Percentiles rank a stretch among this genome's conserved stretches.
Evolutionary conservation across 306 rosid species (phyloP).

Genomic region (Crataegus laevigata): DNA sequence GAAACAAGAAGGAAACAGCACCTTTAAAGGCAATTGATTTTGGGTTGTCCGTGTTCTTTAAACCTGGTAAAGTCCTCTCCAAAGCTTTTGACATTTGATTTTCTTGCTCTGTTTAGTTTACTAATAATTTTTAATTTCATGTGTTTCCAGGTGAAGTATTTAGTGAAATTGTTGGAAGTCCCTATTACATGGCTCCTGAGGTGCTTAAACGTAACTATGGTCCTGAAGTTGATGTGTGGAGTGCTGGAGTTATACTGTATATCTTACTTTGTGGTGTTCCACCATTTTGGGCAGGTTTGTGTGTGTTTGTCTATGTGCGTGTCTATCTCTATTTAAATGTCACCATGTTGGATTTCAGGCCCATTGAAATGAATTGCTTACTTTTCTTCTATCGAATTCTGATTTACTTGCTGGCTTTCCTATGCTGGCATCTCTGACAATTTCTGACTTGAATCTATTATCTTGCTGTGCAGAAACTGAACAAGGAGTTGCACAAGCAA

Average conservation of each 20-base stretch:
- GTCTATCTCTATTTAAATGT: not conserved
- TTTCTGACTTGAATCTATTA: not conserved
- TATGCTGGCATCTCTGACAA: not conserved
- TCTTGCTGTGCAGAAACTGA: conserved; percentile 75
- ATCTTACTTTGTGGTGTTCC: conserved; percentile 96
- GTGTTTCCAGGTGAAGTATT: conserved; percentile 62
- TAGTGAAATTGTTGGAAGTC: conserved; percentile 94
- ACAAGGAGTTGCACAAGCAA: conserved; percentile 98
- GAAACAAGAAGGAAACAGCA: conserved; percentile 79
- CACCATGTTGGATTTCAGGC: not conserved
- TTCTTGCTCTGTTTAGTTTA: not conserved
- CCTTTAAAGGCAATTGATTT: conserved; percentile 85
- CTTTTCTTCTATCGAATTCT: not conserved
- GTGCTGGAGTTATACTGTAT: conserved; percentile 94
- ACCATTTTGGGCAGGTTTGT: conserved; percentile 98
- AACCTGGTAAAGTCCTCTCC: conserved; percentile 57
- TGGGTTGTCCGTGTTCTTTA: conserved; percentile 86
- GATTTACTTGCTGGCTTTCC: not conserved
- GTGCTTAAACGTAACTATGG: conserved; percentile 80
- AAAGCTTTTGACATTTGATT: not conserved
- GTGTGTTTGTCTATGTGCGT: conserved; percentile 3
- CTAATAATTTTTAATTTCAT: conserved; percentile 3
- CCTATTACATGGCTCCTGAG: conserved; percentile 99
- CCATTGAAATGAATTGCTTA: not conserved
- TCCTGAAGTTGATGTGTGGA: conserved; percentile 94